Base-by-base conservation (phyloP, 2,329 filamentous ascomycete species). In the Metarhizium humberi region DNA sequence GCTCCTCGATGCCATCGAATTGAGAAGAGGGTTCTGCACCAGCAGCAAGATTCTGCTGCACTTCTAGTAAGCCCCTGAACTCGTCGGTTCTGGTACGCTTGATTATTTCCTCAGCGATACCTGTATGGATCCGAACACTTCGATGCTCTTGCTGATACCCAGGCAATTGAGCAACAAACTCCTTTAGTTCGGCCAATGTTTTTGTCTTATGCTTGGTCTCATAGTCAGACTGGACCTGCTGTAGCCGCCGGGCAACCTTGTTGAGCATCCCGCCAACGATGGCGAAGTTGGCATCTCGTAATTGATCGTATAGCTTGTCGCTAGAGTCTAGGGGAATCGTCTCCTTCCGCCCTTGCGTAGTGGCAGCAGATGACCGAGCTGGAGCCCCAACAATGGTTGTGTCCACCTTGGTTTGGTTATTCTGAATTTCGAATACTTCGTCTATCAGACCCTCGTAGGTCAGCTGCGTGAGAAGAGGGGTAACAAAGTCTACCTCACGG, bases 391-490 rank as follows among this genome's bases (percentile, higher is more conserved):
- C 84, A 57, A 97, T 83, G 1, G 91, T 91, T 2, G 90, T 90
- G 67, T 97, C 92, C 25, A 97, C 85, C 67, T 97, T 94, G 42
- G 90, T 86, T 67, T 95, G 91, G 65, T 95, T 97, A 66, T 96
- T 88, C 60, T 89, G 84, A 58, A 99, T 95, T 36, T 88, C 86
- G 66, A 95, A 95, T 16, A 94, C 80, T 68, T 99, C 94, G 66
- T 99, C 95, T 54, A 99, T 87, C 30, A 99, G 77, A 3, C 94
- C 94, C 72, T 99, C 92, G 65, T 99, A 99, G 1, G 94, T 99
- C 58, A 99, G 76, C 68, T 99, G 94, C 0, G 92, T 97, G 54
- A 99, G 84, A 16, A 99, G 78, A 0, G 88, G 87, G 1, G 94
- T 96, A 16, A 92, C 90, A 64, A 94, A 91, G 69, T 99, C 94